A percentile compares a stretch with the other conserved stretches of the same genome.
phyloP scores from a whole-genome alignment of 2,329 filamentous ascomycete genomes.

The Venturia effusa region DNA sequence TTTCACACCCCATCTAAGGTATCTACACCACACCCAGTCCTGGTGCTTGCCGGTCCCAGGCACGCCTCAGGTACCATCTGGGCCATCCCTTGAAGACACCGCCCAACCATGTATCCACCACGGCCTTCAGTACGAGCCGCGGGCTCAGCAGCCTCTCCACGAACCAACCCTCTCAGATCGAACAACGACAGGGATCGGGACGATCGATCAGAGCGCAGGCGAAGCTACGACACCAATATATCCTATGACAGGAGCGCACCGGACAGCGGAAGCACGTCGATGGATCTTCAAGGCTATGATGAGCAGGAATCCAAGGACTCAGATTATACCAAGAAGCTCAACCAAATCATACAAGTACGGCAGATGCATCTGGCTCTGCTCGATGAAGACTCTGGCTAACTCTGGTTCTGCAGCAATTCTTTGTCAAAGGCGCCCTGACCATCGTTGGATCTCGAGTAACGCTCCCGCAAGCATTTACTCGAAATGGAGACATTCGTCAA shows the following conservation, averaged over 20 bases:
- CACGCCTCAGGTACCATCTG: background rate
- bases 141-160: conserved; percentile 8
- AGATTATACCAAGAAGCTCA: conserved; percentile 48
- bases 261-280: conserved; percentile 18
- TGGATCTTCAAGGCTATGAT: conserved; percentile 21
- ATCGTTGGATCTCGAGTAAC: conserved; percentile 72
- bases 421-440: conserved; percentile 74
- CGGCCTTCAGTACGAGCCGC: conserved; percentile 1
- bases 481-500: conserved; percentile 48
- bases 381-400: conserved; percentile 16
- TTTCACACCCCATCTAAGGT: background rate
- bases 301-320: conserved; percentile 17
- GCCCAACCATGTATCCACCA: conserved; percentile 8
- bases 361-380: conserved; percentile 9
- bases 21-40: background rate
- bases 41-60: background rate
- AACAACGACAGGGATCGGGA: conserved; percentile 12
- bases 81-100: background rate
- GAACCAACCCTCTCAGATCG: conserved; percentile 11
- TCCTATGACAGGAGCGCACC: background rate
- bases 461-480: conserved; percentile 47
- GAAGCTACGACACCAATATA: background rate
- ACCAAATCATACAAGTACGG: conserved; percentile 82
- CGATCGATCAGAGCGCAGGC: background rate
- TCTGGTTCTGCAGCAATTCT: conserved; percentile 60